phyloP scores from a whole-genome alignment of 2,329 filamentous ascomycete genomes.

The Colletotrichum endophyticum region DNA sequence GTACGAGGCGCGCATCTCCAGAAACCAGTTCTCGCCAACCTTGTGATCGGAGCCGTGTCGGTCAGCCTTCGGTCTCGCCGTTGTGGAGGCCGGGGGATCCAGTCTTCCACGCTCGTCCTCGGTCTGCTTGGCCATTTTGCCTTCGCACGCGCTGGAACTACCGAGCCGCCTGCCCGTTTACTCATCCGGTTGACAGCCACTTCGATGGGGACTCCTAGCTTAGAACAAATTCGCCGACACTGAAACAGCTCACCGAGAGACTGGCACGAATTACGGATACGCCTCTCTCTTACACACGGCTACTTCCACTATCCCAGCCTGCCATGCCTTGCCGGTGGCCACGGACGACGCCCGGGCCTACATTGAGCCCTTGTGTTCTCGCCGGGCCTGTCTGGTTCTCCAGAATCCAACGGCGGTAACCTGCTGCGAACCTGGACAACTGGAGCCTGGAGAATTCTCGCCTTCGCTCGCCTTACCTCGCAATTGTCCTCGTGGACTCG shows the following conservation, averaged over 20 bases:
- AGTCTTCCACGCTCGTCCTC: neutral
- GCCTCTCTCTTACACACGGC: neutral
- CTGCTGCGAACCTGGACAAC: slow-evolving; percentile 1
- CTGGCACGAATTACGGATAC: slow-evolving; percentile 2
- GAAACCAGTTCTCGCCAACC: neutral
- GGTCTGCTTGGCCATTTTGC: slow-evolving; percentile 11
- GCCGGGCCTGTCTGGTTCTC: neutral
- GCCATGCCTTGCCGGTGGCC: neutral
- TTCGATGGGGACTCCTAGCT: neutral
- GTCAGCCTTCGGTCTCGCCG: slow-evolving; percentile 16
- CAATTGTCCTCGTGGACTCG: slow-evolving; percentile 18
- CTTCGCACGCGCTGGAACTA: neutral
- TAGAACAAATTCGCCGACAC: slow-evolving; percentile 5
- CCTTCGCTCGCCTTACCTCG: neutral
- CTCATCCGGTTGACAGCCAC: neutral
- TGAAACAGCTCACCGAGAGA: slow-evolving; percentile 8
- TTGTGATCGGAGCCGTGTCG: slow-evolving; percentile 16
- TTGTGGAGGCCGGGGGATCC: neutral
- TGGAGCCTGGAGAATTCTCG: neutral
- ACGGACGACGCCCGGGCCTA: slow-evolving; percentile 15
- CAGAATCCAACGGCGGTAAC: neutral
- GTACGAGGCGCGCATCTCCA: neutral
- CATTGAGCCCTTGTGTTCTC: neutral
- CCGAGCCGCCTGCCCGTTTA: neutral
- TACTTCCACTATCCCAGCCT: slow-evolving; percentile 14